Conservation (phyloP, 1,284 basidiomycete genomes). For the Irpex lacteus region DNA sequence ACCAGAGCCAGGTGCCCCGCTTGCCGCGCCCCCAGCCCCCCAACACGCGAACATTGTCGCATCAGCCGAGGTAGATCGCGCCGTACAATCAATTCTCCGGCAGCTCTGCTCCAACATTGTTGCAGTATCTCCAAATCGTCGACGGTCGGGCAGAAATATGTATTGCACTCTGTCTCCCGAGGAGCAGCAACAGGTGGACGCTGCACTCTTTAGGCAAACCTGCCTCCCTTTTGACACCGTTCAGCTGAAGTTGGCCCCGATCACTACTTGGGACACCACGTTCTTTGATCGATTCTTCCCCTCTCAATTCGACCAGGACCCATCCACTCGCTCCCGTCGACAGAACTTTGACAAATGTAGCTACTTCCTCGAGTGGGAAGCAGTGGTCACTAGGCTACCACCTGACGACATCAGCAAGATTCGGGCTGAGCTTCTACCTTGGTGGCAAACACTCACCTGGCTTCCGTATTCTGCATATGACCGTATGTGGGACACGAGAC, state of each 20-base stretch:
- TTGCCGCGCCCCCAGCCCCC: not conserved
- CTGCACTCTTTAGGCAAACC: not conserved
- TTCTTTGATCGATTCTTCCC: not conserved
- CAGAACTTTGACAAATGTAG: not conserved
- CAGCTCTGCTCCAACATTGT: not conserved
- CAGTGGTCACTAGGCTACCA: not conserved
- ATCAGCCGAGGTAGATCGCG: not conserved
- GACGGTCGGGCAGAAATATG: not conserved
- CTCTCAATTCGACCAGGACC: not conserved
- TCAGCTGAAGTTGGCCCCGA: not conserved
- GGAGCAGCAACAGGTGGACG: not conserved
- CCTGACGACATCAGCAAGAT: not conserved
- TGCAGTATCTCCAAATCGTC: not conserved
- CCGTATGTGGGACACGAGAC: not conserved
- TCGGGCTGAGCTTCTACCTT: not conserved
- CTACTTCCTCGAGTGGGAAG: not conserved
- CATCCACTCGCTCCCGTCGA: not conserved
- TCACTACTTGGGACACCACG: not conserved
- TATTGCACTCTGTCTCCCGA: not conserved
- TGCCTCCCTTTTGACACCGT: not conserved
- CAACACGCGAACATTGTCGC: not conserved
- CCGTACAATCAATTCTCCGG: not conserved
- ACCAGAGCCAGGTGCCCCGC: not conserved
- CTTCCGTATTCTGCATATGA: not conserved
- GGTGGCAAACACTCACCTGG: not conserved